phyloP scores from a whole-genome alignment of 495 filamentous ascomycete genomes.

The Aspergillus nidulans region DNA sequence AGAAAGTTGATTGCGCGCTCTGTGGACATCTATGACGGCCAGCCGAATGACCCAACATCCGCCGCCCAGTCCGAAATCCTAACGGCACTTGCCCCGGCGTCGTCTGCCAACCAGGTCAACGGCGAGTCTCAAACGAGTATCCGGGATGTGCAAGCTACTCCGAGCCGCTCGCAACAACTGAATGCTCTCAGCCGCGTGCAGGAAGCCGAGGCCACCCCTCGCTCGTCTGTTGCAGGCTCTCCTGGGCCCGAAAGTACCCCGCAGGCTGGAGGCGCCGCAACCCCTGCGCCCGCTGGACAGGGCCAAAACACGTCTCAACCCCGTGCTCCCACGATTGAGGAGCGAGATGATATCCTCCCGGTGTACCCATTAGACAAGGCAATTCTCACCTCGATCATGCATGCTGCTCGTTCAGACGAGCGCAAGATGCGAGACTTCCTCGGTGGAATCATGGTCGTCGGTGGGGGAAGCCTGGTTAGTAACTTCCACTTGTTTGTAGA shows the following conservation, averaged over 20 bases:
- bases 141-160: slow-evolving; percentile 38
- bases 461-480: slow-evolving; percentile 77
- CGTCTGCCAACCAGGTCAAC: slow-evolving; percentile 36
- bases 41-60: slow-evolving; percentile 83
- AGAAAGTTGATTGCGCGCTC: slow-evolving; percentile 77
- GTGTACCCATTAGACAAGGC: slow-evolving; percentile 80
- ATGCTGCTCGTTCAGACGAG: slow-evolving; percentile 83
- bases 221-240: slow-evolving; percentile 79
- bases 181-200: slow-evolving; percentile 47
- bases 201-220: slow-evolving; percentile 64
- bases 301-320: slow-evolving; percentile 19
- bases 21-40: slow-evolving; percentile 87
- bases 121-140: slow-evolving; percentile 25
- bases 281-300: slow-evolving; percentile 25
- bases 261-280: slow-evolving; percentile 47
- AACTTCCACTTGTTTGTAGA: slow-evolving; percentile 75
- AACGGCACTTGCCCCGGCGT: slow-evolving; percentile 58
- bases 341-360: slow-evolving; percentile 79
- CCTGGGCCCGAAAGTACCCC: slow-evolving; percentile 79
- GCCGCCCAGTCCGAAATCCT: slow-evolving; percentile 78
- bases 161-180: slow-evolving; percentile 33
- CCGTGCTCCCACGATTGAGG: slow-evolving; percentile 46
- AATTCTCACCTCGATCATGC: slow-evolving; percentile 79
- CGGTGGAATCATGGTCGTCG: slow-evolving; percentile 92
- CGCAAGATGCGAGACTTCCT: slow-evolving; percentile 89